Evolutionary conservation across 139 green algal species (phyloP).

Genomic region (Spirogloea muscicola): DNA sequence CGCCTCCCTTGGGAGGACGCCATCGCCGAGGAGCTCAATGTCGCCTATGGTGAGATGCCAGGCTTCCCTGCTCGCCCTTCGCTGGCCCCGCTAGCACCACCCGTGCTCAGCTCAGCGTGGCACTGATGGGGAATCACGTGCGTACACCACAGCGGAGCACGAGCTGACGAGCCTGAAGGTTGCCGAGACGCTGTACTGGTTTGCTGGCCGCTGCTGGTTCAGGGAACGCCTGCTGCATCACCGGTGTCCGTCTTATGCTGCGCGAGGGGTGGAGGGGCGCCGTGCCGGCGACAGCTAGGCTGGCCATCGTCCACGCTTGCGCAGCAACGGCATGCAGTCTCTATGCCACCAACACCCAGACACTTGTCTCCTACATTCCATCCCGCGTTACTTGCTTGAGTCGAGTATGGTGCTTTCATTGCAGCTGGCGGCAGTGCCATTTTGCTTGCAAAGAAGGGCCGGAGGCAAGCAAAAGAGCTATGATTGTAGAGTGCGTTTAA

Average conservation of each 20-base stretch:
- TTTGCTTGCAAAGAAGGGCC: no score
- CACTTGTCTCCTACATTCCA: no score
- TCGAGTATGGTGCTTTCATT: no score
- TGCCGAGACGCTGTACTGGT: conserved; percentile 19
- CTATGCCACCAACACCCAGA: no score
- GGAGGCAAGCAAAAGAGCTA: no score
- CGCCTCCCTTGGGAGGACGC: neutral
- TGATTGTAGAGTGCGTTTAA: no score
- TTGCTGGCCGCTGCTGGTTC: neutral
- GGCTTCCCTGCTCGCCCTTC: neutral
- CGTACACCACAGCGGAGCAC: conserved; percentile 8
- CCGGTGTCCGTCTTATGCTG: neutral
- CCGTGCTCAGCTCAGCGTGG: neutral
- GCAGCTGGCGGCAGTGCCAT: no score
- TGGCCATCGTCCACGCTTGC: no score
- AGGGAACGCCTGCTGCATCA: neutral
- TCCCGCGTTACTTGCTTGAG: no score
- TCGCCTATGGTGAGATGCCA: conserved; percentile 23
- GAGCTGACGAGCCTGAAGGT: conserved; percentile 15
- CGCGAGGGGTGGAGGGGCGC: no score
- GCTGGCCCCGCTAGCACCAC: neutral
- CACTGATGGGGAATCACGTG: neutral
- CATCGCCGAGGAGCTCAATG: conserved; percentile 17
- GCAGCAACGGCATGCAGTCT: no score
- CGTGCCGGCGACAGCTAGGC: no score